These are phyloP conservation scores for Cutaneotrichosporon sp. DNA, from an alignment of 1,284 basidiomycete species.

Conservation along the genomic window DNA sequence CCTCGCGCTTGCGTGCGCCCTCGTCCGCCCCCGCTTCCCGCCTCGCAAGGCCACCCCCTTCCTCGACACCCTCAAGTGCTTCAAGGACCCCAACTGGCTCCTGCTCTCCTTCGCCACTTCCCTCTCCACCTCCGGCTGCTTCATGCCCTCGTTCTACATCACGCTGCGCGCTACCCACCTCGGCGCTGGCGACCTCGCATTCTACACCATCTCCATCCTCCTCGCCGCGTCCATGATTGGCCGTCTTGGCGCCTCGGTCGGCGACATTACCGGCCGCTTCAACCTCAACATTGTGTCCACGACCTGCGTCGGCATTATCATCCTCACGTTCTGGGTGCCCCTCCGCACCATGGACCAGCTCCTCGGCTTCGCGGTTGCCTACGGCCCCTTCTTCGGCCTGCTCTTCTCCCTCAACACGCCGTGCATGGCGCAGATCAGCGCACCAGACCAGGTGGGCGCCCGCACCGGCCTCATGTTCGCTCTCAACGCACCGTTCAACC, in stretches of 20 bases:
- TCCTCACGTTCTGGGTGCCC: conserved; percentile 32
- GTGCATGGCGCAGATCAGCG: conserved; percentile 29
- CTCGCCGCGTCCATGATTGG: conserved; percentile 39
- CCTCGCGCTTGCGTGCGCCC: conserved; percentile 22
- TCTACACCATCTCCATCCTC: conserved; percentile 37
- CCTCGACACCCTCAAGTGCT: conserved; percentile 24
- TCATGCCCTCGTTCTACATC: conserved; percentile 42
- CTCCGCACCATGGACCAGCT: conserved; percentile 29
- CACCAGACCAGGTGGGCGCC: conserved; percentile 31
- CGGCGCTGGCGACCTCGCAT: conserved; percentile 35
- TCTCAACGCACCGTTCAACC: conserved; percentile 32
- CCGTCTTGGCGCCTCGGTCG: conserved; percentile 20
- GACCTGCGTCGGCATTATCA: conserved; percentile 20
- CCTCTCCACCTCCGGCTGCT: conserved; percentile 9
- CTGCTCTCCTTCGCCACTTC: conserved; percentile 23
- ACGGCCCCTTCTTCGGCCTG: conserved; percentile 41
- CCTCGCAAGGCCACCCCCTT: conserved; percentile 26
- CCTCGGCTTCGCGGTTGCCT: conserved; percentile 45
- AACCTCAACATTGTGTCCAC: conserved; percentile 43
- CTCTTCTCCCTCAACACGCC: conserved; percentile 36
- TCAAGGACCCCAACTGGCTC: conserved; percentile 31
- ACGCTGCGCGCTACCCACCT: conserved; percentile 35
- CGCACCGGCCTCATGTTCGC: conserved; percentile 33
- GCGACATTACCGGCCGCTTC: conserved; percentile 23
- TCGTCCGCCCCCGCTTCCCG: conserved; percentile 29